phyloP scores from a whole-genome alignment of 495 filamentous ascomycete species.

The Penicillium flavigenum region DNA sequence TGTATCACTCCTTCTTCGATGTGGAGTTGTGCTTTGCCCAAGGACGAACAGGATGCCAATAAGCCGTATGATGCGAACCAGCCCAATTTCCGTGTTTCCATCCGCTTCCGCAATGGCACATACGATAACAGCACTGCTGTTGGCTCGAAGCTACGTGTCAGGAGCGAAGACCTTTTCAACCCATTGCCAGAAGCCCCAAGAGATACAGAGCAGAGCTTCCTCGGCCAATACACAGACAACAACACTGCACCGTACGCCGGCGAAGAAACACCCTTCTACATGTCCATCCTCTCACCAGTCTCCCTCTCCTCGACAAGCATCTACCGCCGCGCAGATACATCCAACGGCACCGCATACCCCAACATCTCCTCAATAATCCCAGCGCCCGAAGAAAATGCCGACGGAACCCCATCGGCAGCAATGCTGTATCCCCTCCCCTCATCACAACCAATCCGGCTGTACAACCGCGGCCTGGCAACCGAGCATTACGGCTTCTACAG shows the following conservation, averaged over 20 bases:
- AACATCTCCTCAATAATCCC: slow-evolving; percentile 57
- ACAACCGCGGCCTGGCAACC: slow-evolving; percentile 70
- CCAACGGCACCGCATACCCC: slow-evolving; percentile 33
- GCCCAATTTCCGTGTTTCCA: slow-evolving; percentile 77
- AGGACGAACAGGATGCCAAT: slow-evolving; percentile 63
- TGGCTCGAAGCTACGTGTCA: slow-evolving; percentile 19
- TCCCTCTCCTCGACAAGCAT: slow-evolving; percentile 28
- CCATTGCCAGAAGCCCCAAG: slow-evolving; percentile 64
- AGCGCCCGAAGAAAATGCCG: slow-evolving; percentile 54
- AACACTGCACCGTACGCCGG: slow-evolving; percentile 56
- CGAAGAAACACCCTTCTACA: slow-evolving; percentile 54
- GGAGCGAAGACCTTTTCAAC: slow-evolving; percentile 37
- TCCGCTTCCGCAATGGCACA: slow-evolving; percentile 74
- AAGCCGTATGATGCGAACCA: slow-evolving; percentile 60
- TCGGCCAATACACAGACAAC: slow-evolving; percentile 81
- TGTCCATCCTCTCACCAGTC: slow-evolving; percentile 42
- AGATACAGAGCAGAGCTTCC: slow-evolving; percentile 67
- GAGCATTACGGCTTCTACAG: slow-evolving; percentile 96
- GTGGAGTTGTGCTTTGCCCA: slow-evolving; percentile 82
- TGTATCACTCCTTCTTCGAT: slow-evolving; percentile 68
- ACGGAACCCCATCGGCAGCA: slow-evolving; percentile 71
- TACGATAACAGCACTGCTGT: slow-evolving; percentile 40
- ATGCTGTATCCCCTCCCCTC: slow-evolving; percentile 62
- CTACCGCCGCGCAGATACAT: slow-evolving; percentile 25
- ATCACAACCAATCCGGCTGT: slow-evolving; percentile 81